Base-by-base conservation (phyloP, 2,329 filamentous ascomycete species). In the Macrophomina phaseolina region DNA sequence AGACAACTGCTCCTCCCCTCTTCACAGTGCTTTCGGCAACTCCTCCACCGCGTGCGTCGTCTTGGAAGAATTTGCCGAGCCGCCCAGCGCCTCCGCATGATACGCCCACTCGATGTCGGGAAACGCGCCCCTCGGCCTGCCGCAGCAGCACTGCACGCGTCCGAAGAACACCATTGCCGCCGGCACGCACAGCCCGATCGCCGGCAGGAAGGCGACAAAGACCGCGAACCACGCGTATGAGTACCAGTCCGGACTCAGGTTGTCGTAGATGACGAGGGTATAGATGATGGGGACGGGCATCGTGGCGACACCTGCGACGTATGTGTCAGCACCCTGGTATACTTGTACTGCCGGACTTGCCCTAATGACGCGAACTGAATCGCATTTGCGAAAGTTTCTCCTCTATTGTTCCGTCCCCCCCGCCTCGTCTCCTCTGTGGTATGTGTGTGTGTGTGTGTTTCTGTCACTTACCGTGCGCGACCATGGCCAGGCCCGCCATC, bases 401-500 rank as follows among this genome's bases (percentile, higher is more conserved):
- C 23, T 23, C 23, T 23, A 2, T 23, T 23, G 23, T 23, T 23
- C 23, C 3, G 2, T 23, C 3, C 23, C 23, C 23, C 23, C 23
- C 23, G 1, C 23, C 23, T 2, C 3, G 23, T 18, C 23, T 23
- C 23, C 23, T 23, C 23, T 23, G 23, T 23, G 23, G 23, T 23
- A 23, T 2, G 23, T 23, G 23, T 23, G 23, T 23, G 23, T 2
- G 23, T 23, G 23, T 23, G 23, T 23, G 23, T 23, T 23, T 23
- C 3, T 1, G 18, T 7, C 36, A 38, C 7, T 38, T 69, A 66
- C 5, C 67, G 18, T 51, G 66, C 53, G 53, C 67, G 68, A 5
- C 67, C 69, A 51, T 68, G 11, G 32, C 69, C 66, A 34, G 68
- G 60, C 49, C 67, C 36, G n/a, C 66, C 69, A 32, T 69, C 68